These are phyloP conservation scores for Tremella mesenterica DNA, from an alignment of 768 basidiomycete species.

Conservation along the genomic window DNA sequence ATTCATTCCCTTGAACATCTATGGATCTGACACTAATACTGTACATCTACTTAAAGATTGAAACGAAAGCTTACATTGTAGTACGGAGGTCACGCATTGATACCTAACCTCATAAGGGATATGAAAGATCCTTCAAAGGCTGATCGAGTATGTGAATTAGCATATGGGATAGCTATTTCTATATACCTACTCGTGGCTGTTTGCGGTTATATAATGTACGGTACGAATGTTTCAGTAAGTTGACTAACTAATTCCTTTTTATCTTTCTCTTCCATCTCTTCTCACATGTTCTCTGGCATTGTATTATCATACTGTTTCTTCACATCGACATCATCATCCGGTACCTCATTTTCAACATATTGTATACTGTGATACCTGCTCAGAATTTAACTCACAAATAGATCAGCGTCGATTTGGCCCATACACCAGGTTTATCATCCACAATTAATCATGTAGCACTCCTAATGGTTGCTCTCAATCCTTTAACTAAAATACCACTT, in stretches of 20 bases:
- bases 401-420: conserved; percentile 40
- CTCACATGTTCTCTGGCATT: no score
- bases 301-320: no score
- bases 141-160: conserved; percentile 26
- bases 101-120: conserved; percentile 37
- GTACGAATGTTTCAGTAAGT: conserved; percentile 37
- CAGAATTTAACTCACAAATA: conserved; percentile 5
- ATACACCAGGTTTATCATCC: conserved; percentile 35
- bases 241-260: conserved; percentile 25
- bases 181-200: conserved; percentile 31
- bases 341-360: no score
- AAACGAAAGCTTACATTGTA: not conserved
- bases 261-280: not conserved
- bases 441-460: conserved; percentile 35
- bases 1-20: no score
- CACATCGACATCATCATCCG: no score
- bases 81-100: conserved; percentile 40
- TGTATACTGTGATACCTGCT: not conserved
- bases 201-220: conserved; percentile 42
- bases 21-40: no score
- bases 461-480: conserved; percentile 39
- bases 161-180: conserved; percentile 35
- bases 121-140: conserved; percentile 39
- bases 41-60: not conserved
- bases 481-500: conserved; percentile 39